These are phyloP conservation scores for Ceratocystis harringtonii DNA, from an alignment of 2,329 filamentous ascomycete genomes.

Conservation along the genomic window DNA sequence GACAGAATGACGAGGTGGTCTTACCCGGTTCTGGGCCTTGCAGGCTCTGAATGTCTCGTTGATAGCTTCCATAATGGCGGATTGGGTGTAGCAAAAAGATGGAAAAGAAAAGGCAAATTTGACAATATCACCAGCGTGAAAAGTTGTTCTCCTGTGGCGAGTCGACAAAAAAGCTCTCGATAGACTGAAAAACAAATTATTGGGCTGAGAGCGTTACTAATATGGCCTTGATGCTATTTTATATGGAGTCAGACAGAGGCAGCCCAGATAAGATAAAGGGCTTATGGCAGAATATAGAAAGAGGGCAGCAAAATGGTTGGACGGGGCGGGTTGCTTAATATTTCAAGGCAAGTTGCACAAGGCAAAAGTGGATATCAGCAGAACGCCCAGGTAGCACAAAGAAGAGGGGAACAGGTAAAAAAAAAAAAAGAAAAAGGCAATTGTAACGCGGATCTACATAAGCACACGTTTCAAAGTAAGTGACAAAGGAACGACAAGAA, in stretches of 20 bases:
- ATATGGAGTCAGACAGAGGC: slow-evolving; percentile 4
- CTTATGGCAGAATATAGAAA: background rate
- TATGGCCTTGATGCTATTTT: background rate
- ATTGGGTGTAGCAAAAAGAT: slow-evolving; percentile 11
- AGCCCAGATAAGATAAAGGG: slow-evolving; percentile 7
- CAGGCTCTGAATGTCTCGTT: slow-evolving; percentile 45
- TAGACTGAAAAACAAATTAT: background rate
- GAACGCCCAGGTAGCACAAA: background rate
- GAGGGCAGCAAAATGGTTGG: background rate
- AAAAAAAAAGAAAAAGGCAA: background rate
- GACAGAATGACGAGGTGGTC: slow-evolving; percentile 20
- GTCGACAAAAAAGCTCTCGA: background rate
- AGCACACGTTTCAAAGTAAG: background rate
- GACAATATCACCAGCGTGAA: background rate
- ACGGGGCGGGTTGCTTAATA: background rate
- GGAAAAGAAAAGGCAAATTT: background rate
- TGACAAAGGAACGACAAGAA: background rate
- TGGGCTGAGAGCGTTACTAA: background rate
- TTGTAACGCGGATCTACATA: background rate
- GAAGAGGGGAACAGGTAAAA: background rate
- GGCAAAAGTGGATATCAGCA: background rate
- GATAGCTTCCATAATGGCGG: slow-evolving; percentile 38
- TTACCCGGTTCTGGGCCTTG: slow-evolving; percentile 44
- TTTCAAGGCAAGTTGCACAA: background rate
- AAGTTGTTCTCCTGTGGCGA: background rate